A percentile compares a stretch with the other conserved stretches of the same genome.
Conservation (phyloP, 441 rosid species). For the Bruguiera hainesii region DNA sequence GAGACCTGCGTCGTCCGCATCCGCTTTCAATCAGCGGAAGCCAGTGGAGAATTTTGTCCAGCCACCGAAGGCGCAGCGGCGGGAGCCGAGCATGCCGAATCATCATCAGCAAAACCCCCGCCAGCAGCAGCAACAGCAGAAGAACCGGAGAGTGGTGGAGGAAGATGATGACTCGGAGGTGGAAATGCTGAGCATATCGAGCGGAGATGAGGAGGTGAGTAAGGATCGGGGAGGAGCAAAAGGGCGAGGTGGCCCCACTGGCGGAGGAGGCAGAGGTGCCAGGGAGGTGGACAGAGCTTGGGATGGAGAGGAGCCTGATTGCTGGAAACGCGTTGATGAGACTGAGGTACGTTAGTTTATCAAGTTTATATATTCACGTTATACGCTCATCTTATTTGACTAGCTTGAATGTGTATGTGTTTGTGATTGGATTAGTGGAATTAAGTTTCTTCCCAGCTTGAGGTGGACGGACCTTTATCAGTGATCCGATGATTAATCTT, state of each 20-base stretch:
- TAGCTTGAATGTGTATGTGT: not conserved
- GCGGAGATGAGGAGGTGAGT: conserved; percentile 79
- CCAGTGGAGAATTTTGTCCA: conserved; percentile 87
- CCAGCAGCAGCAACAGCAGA: conserved; percentile 1
- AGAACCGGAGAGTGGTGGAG: conserved; percentile 23
- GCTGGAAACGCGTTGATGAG: conserved; percentile 93
- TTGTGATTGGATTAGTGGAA: too few relatives aligned
- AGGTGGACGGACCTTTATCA: too few relatives aligned
- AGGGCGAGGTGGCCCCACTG: conserved; percentile 20
- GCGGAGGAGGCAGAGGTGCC: conserved; percentile 36
- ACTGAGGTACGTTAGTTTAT: conserved; percentile 52
- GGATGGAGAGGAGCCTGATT: conserved; percentile 94
- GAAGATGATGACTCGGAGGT: conserved; percentile 96
- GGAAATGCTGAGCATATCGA: conserved; percentile 96
- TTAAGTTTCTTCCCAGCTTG: too few relatives aligned
- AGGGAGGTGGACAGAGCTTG: conserved; percentile 64
- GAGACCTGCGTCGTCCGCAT: conserved; percentile 37
- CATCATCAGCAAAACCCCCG: conserved; percentile 5
- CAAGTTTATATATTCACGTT: too few relatives aligned
- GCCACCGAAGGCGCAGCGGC: conserved; percentile 40
- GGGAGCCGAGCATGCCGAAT: conserved; percentile 12
- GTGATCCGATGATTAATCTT: too few relatives aligned
- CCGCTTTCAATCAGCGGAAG: conserved; percentile 47
- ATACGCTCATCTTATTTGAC: not conserved
- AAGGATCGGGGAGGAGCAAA: conserved; percentile 35